Conservation (phyloP, 352 stramenopile genomes). For the Thalassiosira mediterranea region DNA sequence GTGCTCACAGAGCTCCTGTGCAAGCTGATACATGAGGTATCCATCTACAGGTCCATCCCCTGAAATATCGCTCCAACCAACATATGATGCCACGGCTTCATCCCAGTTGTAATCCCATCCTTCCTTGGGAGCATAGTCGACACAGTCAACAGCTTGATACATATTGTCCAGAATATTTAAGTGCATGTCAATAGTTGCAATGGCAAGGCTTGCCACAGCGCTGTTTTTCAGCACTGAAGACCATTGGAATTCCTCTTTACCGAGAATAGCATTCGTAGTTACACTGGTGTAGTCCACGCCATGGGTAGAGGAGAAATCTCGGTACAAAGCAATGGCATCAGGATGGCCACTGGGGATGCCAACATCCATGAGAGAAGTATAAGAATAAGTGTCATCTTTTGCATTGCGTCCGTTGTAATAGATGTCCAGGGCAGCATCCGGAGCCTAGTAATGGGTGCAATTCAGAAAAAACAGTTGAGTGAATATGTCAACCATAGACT, state of each 20-base stretch:
- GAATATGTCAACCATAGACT: background rate
- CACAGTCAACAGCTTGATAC: constrained; percentile 39
- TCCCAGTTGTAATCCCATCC: constrained; percentile 39
- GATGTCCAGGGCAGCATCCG: constrained; percentile 64
- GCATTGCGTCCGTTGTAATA: constrained; percentile 80
- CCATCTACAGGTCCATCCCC: constrained; percentile 28
- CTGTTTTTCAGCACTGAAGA: constrained; percentile 38
- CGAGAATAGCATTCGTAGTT: constrained; percentile 39
- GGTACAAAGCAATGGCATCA: constrained; percentile 19
- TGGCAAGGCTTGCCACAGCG: constrained; percentile 53
- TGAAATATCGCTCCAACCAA: constrained; percentile 44
- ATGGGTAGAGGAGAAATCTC: constrained; percentile 14
- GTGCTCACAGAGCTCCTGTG: constrained; percentile 67
- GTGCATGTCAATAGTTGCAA: constrained; percentile 72
- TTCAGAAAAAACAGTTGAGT: constrained; percentile 1
- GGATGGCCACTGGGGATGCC: constrained; percentile 10
- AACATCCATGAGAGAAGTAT: constrained; percentile 51
- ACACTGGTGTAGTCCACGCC: constrained; percentile 14
- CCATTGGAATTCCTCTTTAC: constrained; percentile 34
- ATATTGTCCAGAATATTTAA: constrained; percentile 60
- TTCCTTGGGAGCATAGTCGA: background rate
- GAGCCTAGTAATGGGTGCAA: constrained; percentile 38
- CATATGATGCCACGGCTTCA: constrained; percentile 34
- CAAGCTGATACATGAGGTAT: constrained; percentile 64
- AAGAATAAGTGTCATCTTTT: constrained; percentile 14